Conservation (phyloP, 2,329 filamentous ascomycete species). For the Xenoacremonium recifei region DNA sequence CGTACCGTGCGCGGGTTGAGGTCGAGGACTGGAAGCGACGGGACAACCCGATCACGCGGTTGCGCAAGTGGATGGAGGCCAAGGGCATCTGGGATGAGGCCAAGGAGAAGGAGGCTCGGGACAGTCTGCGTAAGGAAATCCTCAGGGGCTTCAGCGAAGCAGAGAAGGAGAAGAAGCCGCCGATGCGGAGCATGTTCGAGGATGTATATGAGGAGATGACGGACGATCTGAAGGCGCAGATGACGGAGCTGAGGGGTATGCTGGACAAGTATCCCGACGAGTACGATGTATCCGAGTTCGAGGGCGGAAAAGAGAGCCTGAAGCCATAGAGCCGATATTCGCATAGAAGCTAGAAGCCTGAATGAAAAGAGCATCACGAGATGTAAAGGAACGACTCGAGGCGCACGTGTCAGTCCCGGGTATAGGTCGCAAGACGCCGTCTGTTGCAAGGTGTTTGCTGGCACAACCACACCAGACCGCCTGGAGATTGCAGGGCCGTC, state of each 20-base stretch:
- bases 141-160: conserved; percentile 81
- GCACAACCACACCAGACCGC: too few relatives aligned
- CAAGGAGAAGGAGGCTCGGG: conserved; percentile 71
- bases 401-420: too few relatives aligned
- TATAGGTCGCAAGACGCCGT: too few relatives aligned
- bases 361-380: neutral
- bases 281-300: conserved; percentile 78
- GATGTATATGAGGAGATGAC: conserved; percentile 90
- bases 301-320: conserved; percentile 69
- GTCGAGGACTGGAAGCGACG: conserved; percentile 94
- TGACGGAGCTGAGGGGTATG: conserved; percentile 67
- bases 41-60: conserved; percentile 82
- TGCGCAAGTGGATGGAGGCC: conserved; percentile 89
- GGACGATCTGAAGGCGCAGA: conserved; percentile 74
- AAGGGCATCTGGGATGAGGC: conserved; percentile 81
- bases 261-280: conserved; percentile 86
- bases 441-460: too few relatives aligned
- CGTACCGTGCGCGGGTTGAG: conserved; percentile 88
- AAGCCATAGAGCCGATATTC: conserved; percentile 28
- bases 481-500: too few relatives aligned
- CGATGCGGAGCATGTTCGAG: conserved; percentile 71
- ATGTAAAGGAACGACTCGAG: too few relatives aligned
- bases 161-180: conserved; percentile 77
- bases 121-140: conserved; percentile 68
- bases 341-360: neutral